Conservation (phyloP, 331 rosid genomes). For the Dryas integrifolia region DNA sequence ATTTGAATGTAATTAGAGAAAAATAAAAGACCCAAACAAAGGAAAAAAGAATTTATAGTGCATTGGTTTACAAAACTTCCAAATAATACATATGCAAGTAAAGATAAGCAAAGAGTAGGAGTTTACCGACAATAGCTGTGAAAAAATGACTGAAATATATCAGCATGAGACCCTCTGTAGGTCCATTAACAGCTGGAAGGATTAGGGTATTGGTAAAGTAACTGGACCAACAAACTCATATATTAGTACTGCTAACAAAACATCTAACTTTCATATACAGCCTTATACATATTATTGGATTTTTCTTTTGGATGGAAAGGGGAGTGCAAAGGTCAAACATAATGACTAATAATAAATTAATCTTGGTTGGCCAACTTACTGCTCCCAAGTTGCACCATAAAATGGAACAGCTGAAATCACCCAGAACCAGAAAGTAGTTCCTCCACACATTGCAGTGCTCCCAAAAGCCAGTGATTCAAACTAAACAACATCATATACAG, state of each 20-base stretch:
- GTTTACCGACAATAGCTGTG: constrained; percentile 78
- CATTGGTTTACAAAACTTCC: constrained; percentile 4
- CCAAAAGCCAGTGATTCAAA: constrained; percentile 87
- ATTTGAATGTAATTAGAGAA: not conserved
- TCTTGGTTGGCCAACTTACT: constrained; percentile 50
- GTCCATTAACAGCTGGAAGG: constrained; percentile 83
- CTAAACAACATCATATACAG: constrained; percentile 41
- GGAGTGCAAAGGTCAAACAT: not conserved
- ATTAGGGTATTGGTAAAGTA: constrained; percentile 82
- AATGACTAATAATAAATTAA: not conserved
- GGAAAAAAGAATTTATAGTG: not conserved
- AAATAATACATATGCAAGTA: constrained; percentile 3
- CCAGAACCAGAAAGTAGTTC: constrained; percentile 90
- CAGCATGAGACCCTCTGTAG: constrained; percentile 93
- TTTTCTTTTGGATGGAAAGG: not conserved
- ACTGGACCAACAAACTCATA: constrained; percentile 49
- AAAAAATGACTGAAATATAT: constrained; percentile 66
- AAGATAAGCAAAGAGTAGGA: constrained; percentile 18
- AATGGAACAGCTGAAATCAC: constrained; percentile 88
- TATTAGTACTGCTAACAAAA: constrained; percentile 13
- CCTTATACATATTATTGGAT: not conserved
- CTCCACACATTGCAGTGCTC: constrained; percentile 91
- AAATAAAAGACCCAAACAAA: not conserved
- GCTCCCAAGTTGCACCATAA: constrained; percentile 95
- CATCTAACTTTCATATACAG: not conserved